phyloP scores from a whole-genome alignment of 768 basidiomycete genomes.

The Lactarius vividus region DNA sequence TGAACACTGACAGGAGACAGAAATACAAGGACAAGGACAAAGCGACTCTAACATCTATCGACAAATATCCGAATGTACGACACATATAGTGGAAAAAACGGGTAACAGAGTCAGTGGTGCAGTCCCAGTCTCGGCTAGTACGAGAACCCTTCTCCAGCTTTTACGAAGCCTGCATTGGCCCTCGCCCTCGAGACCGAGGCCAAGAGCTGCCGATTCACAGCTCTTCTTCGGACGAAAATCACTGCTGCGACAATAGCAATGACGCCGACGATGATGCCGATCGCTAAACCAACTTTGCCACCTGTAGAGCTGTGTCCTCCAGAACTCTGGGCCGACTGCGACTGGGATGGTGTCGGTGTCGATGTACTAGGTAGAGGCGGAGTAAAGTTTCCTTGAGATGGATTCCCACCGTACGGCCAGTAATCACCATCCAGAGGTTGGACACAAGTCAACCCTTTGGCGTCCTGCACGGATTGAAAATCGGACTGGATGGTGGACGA shows the following conservation, averaged over 20 bases:
- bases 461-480: conserved; percentile 52
- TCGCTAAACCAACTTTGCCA: conserved; percentile 45
- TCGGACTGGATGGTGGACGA: conserved; percentile 48
- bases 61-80: neutral
- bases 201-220: conserved; percentile 30
- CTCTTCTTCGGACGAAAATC: conserved; percentile 52
- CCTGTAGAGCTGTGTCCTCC: conserved; percentile 33
- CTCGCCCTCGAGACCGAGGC: neutral
- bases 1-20: neutral
- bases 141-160: neutral
- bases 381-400: conserved; percentile 32
- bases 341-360: conserved; percentile 22
- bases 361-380: conserved; percentile 28
- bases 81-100: neutral
- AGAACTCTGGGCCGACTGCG: conserved; percentile 5
- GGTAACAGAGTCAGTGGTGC: neutral
- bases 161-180: neutral
- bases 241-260: conserved; percentile 39
- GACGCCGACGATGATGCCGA: conserved; percentile 52
- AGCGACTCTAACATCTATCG: neutral
- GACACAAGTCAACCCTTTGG: conserved; percentile 62
- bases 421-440: conserved; percentile 61
- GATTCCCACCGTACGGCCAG: conserved; percentile 68
- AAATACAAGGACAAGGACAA: neutral
- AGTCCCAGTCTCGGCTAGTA: neutral